Evolutionary conservation across 2,329 filamentous ascomycete genomes (phyloP).

Genomic region (Aureobasidium sp.): DNA sequence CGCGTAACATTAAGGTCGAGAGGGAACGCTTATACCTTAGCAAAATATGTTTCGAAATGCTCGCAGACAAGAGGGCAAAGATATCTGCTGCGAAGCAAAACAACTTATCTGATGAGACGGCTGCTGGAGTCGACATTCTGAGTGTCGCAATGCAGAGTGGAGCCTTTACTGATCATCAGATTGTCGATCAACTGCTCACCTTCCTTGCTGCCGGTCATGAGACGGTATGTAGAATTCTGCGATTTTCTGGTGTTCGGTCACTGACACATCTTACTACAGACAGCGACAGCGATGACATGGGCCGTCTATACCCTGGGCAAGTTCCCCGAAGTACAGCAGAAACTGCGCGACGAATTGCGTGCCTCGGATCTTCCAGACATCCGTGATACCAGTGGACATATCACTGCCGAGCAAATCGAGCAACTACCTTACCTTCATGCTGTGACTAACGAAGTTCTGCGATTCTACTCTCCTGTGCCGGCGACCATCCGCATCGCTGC

Average conservation of each 20-base stretch:
- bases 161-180: conserved; percentile 43
- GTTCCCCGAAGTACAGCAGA: conserved; percentile 55
- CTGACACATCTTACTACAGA: conserved; percentile 25
- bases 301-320: conserved; percentile 60
- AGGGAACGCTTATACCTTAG: conserved; percentile 22
- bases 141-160: conserved; percentile 43
- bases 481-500: conserved; percentile 14
- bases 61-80: conserved; percentile 34
- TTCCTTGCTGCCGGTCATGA: conserved; percentile 57
- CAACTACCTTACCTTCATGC: conserved; percentile 37
- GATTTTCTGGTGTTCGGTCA: background rate
- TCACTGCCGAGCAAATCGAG: conserved; percentile 32
- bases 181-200: conserved; percentile 48
- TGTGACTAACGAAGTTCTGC: conserved; percentile 31
- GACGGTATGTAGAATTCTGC: conserved; percentile 34
- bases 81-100: conserved; percentile 30
- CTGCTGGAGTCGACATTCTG: conserved; percentile 29
- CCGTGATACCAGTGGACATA: conserved; percentile 27
- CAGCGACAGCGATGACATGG: conserved; percentile 68
- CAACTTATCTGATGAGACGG: conserved; percentile 19
- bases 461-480: conserved; percentile 17
- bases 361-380: conserved; percentile 34
- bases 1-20: background rate
- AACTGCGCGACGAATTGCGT: conserved; percentile 61
- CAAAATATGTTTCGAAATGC: conserved; percentile 37